A percentile compares a stretch with the other conserved stretches of the same genome.
phyloP scores from a whole-genome alignment of 352 stramenopile species.

The Phytopythium oedochilum region DNA sequence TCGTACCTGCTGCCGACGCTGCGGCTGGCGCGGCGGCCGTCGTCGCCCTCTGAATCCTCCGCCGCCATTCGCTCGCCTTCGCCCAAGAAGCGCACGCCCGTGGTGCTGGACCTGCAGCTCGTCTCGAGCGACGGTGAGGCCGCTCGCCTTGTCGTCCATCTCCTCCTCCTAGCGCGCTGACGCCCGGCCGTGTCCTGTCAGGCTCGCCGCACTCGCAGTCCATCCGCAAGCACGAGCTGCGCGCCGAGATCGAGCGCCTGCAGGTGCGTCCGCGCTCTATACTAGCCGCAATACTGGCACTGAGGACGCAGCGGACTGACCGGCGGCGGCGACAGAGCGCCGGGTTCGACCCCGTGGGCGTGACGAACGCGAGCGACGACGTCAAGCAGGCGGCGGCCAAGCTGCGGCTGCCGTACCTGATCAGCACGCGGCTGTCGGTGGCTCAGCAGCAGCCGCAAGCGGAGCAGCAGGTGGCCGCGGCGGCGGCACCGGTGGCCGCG shows the following conservation, averaged over 20 bases:
- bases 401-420: conserved; percentile 70
- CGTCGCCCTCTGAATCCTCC: too few species aligned
- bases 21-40: conserved; percentile 39
- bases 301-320: neutral
- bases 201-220: conserved; percentile 68
- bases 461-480: neutral
- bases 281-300: too few species aligned
- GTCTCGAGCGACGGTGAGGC: conserved; percentile 65
- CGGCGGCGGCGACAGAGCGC: conserved; percentile 20
- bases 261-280: conserved; percentile 22
- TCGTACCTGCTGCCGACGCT: conserved; percentile 74
- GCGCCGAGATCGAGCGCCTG: conserved; percentile 55
- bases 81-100: conserved; percentile 36
- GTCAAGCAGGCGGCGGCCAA: conserved; percentile 62
- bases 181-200: conserved; percentile 11
- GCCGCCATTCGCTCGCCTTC: too few species aligned
- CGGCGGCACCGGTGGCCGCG: neutral
- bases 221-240: conserved; percentile 75
- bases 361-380: conserved; percentile 85
- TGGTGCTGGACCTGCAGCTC: conserved; percentile 67
- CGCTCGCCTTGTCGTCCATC: neutral
- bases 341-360: conserved; percentile 62
- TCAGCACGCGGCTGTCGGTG: conserved; percentile 54
- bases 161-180: neutral
- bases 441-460: conserved; percentile 12